phyloP scores from a whole-genome alignment of 2,329 filamentous ascomycete genomes.

The Fusarium subglutinans region DNA sequence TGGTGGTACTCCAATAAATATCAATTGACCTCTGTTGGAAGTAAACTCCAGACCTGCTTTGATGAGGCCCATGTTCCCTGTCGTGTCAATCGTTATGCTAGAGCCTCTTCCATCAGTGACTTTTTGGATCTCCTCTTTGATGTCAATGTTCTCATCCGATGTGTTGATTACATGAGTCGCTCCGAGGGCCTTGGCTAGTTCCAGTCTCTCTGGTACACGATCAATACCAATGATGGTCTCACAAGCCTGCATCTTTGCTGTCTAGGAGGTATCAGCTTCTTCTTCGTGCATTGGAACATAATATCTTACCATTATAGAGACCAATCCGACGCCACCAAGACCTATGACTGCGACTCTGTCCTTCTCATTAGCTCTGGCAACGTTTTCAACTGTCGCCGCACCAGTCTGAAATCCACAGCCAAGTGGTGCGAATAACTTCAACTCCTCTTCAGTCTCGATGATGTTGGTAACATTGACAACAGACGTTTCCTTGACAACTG shows the following conservation, averaged over 20 bases:
- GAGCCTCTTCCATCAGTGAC: neutral
- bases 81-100: neutral
- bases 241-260: neutral
- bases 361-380: neutral
- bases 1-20: neutral
- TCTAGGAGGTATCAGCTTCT: neutral
- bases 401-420: neutral
- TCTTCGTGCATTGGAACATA: fast-evolving
- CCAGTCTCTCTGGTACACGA: neutral
- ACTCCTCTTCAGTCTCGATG: neutral
- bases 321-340: neutral
- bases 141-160: neutral
- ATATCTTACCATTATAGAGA: neutral
- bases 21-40: neutral
- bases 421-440: neutral
- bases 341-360: neutral
- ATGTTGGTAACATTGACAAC: neutral
- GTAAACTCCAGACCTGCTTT: neutral
- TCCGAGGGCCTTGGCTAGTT: neutral
- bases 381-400: neutral
- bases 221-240: neutral
- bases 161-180: neutral
- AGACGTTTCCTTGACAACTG: neutral
- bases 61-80: neutral
- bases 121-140: neutral